Evolutionary conservation across 257 asterid genomes (phyloP), one percentile per base, ranked within the genome.

Genomic region (Henckelia pumila): DNA sequence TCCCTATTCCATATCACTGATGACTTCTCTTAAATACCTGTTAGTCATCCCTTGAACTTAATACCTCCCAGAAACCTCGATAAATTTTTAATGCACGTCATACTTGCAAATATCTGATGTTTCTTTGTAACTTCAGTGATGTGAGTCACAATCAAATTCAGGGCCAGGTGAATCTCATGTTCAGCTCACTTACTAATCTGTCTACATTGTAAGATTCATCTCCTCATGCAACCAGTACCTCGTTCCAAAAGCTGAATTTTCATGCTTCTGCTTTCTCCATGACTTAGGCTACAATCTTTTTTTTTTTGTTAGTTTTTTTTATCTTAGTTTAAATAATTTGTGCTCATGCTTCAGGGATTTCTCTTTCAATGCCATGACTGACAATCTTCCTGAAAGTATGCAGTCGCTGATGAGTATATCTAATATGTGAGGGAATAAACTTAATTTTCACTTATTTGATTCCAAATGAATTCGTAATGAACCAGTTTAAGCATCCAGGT

Each of bases 301-400:
- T 24, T 68, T 23, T 64, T 30, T 37, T 64, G 21, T 22, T 58
- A n/a, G 63, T 19, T 47, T 57, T 73, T 28, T 20, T n/a, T n/a
- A 50, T 64, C 55, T 64, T 17, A 30, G 49, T 10, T 70, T 25
- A 70, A 60, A 33, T 25, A 23, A 64, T 57, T 49, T 23, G 17
- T 71, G 11, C 59, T 76, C 77, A 24, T 79, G 72, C 73, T 69
- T 75, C 84, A 88, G 99, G 93, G 97, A 94, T 75, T 77, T 94
- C 24, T 94, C 97, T 50, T 87, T 70, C 63, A 94, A 94, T 83
- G 19, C 77, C 58, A n/a, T 94, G 77, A 16, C 95, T 28, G 96
- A 87, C 56, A 77, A 83, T 79, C 95, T 94, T 73, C 99, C 97
- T 63, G 86, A 81, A 81, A 88, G 86, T 79, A 75, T 94, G 72